Evolutionary conservation across 2,329 filamentous ascomycete genomes (phyloP), one percentile per base, ranked within the genome.

Genomic region (Stylonectria norvegica): DNA sequence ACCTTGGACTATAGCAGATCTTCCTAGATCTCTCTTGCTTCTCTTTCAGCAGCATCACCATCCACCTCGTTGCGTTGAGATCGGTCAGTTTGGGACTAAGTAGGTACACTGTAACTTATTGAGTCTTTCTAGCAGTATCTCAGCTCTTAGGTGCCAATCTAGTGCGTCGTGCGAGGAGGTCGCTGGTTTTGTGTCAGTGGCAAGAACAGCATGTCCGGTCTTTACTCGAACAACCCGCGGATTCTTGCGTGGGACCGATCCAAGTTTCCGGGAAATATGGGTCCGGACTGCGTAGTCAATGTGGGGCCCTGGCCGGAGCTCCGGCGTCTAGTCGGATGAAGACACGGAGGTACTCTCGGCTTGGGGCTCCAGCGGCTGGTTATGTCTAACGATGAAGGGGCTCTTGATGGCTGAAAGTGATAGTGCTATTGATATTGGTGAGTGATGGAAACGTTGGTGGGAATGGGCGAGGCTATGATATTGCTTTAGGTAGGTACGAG

Each of bases 251-350:
- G 28, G 25, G 34, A 20, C 31, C 15, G 20, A 20, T 16, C 34
- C 40, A 32, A 40, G 35, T 43, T 42, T 45, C 36, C 25, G 15
- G 16, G 11, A 28, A 19, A 34, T 38, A 6, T 34, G 23, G 23
- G 30, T 27, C 33, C 28, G 38, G 19, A 41, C 36, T 14, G 33
- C 40, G 34, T 45, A 47, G 28, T 31, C 20, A 8, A 17, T 43
- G 20, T 44, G 38, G n/a, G 30, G 36, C 32, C 25, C 42, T 42
- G n/a, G 43, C 43, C 36, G 35, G 36, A 16, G 47, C 47, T 18
- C 36, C 36, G 15, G 40, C 35, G 10, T 40, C 43, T 9, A 47
- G 41, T n/a, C 43, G 43, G 38, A 49, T 34, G 23, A 49, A 47
- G 40, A 47, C 41, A 6, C 43, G 30, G 32, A 45, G 44, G 35